These are phyloP conservation scores for Tolypocladium ophioglossoides DNA, from an alignment of 2,329 filamentous ascomycete species.

Conservation along the genomic window DNA sequence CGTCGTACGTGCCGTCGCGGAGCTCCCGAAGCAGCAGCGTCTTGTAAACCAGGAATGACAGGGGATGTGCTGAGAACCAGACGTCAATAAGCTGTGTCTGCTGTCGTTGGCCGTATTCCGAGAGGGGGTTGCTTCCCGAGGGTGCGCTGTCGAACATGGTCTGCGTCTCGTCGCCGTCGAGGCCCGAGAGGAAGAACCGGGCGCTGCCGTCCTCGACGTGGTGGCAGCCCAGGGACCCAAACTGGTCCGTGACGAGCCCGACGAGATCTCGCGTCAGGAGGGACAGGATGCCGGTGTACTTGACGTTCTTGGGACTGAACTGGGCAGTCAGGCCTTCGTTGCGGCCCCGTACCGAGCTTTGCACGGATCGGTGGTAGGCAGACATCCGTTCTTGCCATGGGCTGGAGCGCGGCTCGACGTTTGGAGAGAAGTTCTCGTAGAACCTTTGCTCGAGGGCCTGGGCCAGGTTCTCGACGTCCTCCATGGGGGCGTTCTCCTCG, in stretches of 20 bases:
- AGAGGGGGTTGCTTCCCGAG: conserved; percentile 13
- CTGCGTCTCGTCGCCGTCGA: conserved; percentile 15
- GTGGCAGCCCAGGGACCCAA: conserved; percentile 18
- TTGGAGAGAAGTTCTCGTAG: conserved; percentile 15
- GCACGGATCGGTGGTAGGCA: conserved; percentile 8
- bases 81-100: conserved; percentile 27
- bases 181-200: conserved; percentile 15
- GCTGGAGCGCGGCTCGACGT: conserved; percentile 6
- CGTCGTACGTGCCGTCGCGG: conserved; percentile 26
- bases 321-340: conserved; percentile 8
- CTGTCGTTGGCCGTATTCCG: conserved; percentile 19
- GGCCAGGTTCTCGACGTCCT: conserved; percentile 16
- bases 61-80: conserved; percentile 28
- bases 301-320: conserved; percentile 9
- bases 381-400: conserved; percentile 12
- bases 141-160: conserved; percentile 20
- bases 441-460: conserved; percentile 18
- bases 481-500: conserved; percentile 10
- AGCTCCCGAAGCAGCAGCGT: conserved; percentile 26
- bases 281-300: conserved; percentile 15
- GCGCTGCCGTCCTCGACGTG: conserved; percentile 15
- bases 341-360: conserved; percentile 4
- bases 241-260: conserved; percentile 16
- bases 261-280: conserved; percentile 20
- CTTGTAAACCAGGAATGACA: conserved; percentile 29